These are phyloP conservation scores for Trametes versicolor DNA, from an alignment of 1,284 basidiomycete species.

Conservation along the genomic window DNA sequence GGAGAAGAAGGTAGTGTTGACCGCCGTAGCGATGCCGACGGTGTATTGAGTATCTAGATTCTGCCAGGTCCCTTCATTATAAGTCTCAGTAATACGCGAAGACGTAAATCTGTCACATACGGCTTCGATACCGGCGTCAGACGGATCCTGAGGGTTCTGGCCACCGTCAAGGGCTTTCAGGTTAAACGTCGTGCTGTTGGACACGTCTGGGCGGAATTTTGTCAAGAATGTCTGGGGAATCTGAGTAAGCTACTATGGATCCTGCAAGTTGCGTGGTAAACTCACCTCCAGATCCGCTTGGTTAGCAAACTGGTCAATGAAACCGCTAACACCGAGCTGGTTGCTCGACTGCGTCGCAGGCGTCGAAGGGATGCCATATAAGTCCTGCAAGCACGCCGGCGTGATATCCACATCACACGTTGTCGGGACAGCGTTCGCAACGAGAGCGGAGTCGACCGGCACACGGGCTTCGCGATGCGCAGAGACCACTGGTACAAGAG, in stretches of 20 bases:
- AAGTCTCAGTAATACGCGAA: background rate
- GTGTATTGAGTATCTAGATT: background rate
- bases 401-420: background rate
- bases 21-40: background rate
- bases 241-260: background rate
- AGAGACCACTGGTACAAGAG: background rate
- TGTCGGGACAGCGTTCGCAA: background rate
- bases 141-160: background rate
- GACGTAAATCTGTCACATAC: background rate
- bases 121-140: background rate
- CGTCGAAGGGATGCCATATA: conserved; percentile 61
- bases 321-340: conserved; percentile 63
- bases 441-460: background rate
- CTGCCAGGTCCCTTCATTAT: background rate
- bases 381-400: conserved; percentile 19
- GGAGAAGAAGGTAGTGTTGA: background rate
- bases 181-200: background rate
- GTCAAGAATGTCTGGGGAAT: background rate
- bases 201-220: background rate
- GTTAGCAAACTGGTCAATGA: conserved; percentile 61
- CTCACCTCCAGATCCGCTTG: conserved; percentile 54
- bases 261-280: conserved; percentile 31
- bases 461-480: background rate
- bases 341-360: conserved; percentile 53
- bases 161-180: background rate